These are phyloP conservation scores for Vigna nakashimae DNA, from an alignment of 306 rosid species.

Conservation along the genomic window DNA sequence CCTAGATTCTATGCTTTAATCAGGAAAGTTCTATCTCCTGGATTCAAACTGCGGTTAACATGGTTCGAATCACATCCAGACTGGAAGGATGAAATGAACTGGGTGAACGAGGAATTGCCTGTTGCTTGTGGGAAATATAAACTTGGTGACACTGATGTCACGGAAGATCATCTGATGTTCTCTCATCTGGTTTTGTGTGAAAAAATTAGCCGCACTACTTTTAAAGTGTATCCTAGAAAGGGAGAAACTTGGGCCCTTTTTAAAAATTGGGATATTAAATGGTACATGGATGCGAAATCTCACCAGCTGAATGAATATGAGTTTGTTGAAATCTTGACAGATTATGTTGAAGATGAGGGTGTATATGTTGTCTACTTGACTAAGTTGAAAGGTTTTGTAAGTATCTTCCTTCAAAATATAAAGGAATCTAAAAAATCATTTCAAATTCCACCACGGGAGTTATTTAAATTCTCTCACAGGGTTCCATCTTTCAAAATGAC, in stretches of 20 bases:
- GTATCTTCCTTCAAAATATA: conserved; percentile 63
- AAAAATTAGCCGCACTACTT: conserved; percentile 46
- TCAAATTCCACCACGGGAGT: conserved; percentile 57
- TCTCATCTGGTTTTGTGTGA: conserved; percentile 68
- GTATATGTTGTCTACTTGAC: conserved; percentile 55
- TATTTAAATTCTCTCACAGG: conserved; percentile 88
- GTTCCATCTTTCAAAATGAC: conserved; percentile 79
- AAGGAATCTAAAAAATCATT: conserved; percentile 44
- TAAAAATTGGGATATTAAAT: conserved; percentile 79
- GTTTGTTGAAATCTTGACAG: conserved; percentile 73
- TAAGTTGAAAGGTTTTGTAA: conserved; percentile 73
- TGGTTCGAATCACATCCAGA: conserved; percentile 79
- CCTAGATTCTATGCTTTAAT: conserved; percentile 87
- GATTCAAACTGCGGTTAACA: conserved; percentile 70
- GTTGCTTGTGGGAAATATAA: conserved; percentile 78
- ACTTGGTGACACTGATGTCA: conserved; percentile 46
- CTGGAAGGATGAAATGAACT: conserved; percentile 53
- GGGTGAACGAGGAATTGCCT: conserved; percentile 64
- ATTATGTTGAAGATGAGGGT: conserved; percentile 58
- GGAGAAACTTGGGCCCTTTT: conserved; percentile 92
- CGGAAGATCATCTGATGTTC: conserved; percentile 61
- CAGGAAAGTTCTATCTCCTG: conserved; percentile 66
- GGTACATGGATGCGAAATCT: conserved; percentile 54
- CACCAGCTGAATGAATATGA: conserved; percentile 60
- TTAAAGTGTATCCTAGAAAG: conserved; percentile 69